Evolutionary conservation across 495 filamentous ascomycete genomes (phyloP).

Genomic region (Aspergillus homomorphus): DNA sequence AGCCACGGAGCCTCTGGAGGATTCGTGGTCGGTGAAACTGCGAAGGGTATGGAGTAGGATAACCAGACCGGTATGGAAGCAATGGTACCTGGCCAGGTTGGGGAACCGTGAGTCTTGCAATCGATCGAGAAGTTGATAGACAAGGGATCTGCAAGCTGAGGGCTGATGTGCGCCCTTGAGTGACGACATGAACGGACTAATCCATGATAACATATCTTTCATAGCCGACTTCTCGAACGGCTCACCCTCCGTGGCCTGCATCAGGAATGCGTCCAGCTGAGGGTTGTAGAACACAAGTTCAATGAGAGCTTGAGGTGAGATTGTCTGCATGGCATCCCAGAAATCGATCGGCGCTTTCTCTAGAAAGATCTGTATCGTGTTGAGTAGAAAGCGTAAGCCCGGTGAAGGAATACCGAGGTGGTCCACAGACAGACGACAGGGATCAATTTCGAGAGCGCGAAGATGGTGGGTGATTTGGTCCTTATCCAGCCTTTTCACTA

Average conservation of each 20-base stretch:
- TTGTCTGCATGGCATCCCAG: constrained; percentile 80
- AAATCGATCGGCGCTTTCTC: constrained; percentile 73
- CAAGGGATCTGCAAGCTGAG: constrained; percentile 67
- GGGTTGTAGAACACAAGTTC: constrained; percentile 74
- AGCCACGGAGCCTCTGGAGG: constrained; percentile 47
- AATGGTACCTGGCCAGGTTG: constrained; percentile 43
- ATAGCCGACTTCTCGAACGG: constrained; percentile 53
- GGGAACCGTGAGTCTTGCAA: constrained; percentile 54
- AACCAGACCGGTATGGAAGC: constrained; percentile 49
- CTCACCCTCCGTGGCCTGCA: constrained; percentile 52
- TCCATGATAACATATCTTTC: constrained; percentile 67
- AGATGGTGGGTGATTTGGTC: constrained; percentile 74
- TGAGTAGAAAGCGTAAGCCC: constrained; percentile 59
- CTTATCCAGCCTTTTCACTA: constrained; percentile 67
- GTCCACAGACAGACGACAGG: constrained; percentile 72
- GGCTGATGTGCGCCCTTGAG: constrained; percentile 66
- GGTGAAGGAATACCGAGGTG: constrained; percentile 63
- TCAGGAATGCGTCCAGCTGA: constrained; percentile 59
- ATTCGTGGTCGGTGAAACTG: constrained; percentile 50
- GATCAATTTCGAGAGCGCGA: constrained; percentile 71
- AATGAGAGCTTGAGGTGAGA: constrained; percentile 68
- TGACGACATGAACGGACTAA: constrained; percentile 70
- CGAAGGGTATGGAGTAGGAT: constrained; percentile 50
- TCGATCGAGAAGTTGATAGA: constrained; percentile 64
- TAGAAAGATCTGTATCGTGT: constrained; percentile 63